phyloP scores from a whole-genome alignment of 1,284 basidiomycete species.

The Ceratobasidium sp. region DNA sequence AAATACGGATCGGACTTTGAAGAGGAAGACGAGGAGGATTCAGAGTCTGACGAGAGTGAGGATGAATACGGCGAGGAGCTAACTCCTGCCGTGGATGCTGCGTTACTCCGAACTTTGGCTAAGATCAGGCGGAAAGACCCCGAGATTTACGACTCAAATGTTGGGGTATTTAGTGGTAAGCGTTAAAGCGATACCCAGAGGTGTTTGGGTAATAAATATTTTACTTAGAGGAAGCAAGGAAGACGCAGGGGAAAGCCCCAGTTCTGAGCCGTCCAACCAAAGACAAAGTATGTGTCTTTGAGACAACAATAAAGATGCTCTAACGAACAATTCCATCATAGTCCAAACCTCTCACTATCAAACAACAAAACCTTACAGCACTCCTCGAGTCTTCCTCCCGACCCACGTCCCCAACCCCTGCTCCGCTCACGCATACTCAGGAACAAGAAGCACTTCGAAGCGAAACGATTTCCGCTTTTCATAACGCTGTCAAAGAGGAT shows the following conservation, averaged over 20 bases:
- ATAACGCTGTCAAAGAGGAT: conserved; percentile 64
- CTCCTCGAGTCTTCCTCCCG: conserved; percentile 68
- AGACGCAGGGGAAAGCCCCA: conserved; percentile 50
- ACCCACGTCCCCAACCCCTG: conserved; percentile 64
- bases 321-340: conserved; percentile 49
- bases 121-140: conserved; percentile 90
- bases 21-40: conserved; percentile 67
- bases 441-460: conserved; percentile 82
- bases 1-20: conserved; percentile 85
- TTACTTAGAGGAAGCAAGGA: conserved; percentile 75
- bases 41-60: conserved; percentile 85
- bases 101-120: conserved; percentile 92
- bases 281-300: conserved; percentile 65
- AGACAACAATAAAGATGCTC: conserved; percentile 27
- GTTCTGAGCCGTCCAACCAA: conserved; percentile 24
- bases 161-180: conserved; percentile 82
- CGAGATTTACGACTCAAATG: conserved; percentile 79
- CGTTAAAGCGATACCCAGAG: conserved; percentile 66
- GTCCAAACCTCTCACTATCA: conserved; percentile 74
- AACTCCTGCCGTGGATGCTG: conserved; percentile 94
- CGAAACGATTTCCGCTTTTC: conserved; percentile 89
- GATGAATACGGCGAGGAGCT: conserved; percentile 97
- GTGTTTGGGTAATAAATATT: conserved; percentile 58
- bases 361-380: conserved; percentile 70
- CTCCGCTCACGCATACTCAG: conserved; percentile 78